These are phyloP conservation scores for Camellia sinensis DNA, from an alignment of 148 eudicot genomes.

Conservation along the genomic window DNA sequence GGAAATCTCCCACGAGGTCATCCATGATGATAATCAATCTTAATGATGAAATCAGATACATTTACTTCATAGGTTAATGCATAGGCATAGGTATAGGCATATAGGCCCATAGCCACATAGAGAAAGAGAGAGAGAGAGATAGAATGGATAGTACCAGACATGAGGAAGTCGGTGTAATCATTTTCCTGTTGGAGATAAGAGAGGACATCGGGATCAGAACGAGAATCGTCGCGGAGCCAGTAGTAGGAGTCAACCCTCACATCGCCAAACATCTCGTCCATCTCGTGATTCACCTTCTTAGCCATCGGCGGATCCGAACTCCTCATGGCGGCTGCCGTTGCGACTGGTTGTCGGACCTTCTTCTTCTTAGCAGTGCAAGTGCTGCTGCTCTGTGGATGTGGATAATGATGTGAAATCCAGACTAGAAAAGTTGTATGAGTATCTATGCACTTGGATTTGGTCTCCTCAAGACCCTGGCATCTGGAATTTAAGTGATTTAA, in stretches of 20 bases:
- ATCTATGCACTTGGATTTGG: no score
- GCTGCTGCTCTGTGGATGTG: not conserved
- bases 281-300: slow-evolving; percentile 56
- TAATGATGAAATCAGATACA: no score
- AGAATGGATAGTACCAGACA: slow-evolving; percentile 55
- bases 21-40: not conserved
- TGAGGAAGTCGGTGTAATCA: slow-evolving; percentile 49
- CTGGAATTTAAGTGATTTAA: no score
- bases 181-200: slow-evolving; percentile 65
- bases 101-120: no score
- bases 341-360: no score
- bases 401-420: not conserved
- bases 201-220: slow-evolving; percentile 61
- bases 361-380: no score
- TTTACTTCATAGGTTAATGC: not conserved
- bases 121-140: no score
- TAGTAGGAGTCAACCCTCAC: slow-evolving; percentile 73
- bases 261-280: slow-evolving; percentile 78
- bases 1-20: not conserved
- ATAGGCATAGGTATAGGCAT: no score
- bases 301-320: slow-evolving; percentile 44
- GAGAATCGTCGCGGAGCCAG: slow-evolving; percentile 90
- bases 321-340: no score
- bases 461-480: no score
- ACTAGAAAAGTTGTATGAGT: no score